phyloP scores from a whole-genome alignment of 495 filamentous ascomycete genomes.

The Rostrohypoxylon terebratum region DNA sequence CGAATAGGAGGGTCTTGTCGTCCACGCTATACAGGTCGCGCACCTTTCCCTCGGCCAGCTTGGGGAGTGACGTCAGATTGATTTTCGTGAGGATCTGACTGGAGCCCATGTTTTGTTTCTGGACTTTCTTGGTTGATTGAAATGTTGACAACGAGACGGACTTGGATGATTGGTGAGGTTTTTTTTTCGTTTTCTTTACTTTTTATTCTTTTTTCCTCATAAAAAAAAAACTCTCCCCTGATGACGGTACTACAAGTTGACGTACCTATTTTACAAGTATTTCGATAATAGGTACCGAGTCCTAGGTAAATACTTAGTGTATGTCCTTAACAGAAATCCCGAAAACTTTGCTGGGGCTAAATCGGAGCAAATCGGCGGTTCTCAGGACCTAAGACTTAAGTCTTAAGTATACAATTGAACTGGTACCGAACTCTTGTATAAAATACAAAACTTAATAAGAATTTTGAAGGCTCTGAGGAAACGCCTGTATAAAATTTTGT shows the following conservation, averaged over 20 bases:
- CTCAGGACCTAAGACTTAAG: too few species aligned
- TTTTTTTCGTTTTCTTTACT: conserved; percentile 18
- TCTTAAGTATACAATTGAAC: too few species aligned
- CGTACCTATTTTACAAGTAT: background rate
- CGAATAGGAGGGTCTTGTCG: conserved; percentile 82
- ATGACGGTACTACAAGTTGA: too few species aligned
- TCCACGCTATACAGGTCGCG: conserved; percentile 84
- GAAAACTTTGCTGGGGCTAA: conserved; percentile 28
- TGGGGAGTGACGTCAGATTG: conserved; percentile 26
- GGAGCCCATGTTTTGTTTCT: conserved; percentile 20
- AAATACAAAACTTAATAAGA: too few species aligned
- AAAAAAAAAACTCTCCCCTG: too few species aligned
- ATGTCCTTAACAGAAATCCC: background rate
- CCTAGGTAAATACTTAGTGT: background rate
- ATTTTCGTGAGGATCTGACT: conserved; percentile 22
- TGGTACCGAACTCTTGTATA: too few species aligned
- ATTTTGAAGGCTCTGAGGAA: too few species aligned
- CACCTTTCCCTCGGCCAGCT: conserved; percentile 72
- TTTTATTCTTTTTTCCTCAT: too few species aligned
- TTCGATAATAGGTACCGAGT: background rate
- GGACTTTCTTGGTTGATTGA: background rate
- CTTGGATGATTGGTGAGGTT: conserved; percentile 26
- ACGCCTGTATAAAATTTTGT: too few species aligned
- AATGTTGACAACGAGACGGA: too few species aligned
- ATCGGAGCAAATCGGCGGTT: conserved; percentile 29